phyloP scores from a whole-genome alignment of 2,329 filamentous ascomycete genomes.

The Fusarium annulatum region DNA sequence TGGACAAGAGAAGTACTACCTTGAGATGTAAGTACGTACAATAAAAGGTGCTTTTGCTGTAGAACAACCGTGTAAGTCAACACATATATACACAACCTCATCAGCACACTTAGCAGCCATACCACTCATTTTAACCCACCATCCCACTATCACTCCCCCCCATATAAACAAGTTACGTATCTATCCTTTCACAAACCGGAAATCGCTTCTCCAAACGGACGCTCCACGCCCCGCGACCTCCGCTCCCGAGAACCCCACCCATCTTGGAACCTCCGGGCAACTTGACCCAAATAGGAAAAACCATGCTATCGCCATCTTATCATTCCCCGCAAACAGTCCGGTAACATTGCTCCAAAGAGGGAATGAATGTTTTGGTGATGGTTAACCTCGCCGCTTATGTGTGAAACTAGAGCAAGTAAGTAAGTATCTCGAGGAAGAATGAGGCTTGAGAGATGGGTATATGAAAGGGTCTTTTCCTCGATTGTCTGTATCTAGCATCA shows the following conservation, averaged over 20 bases:
- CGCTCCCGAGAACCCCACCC: conserved; percentile 11
- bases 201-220: conserved; percentile 29
- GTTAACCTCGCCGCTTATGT: background rate
- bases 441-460: conserved; percentile 11
- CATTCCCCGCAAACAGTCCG: conserved; percentile 11
- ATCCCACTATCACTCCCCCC: background rate
- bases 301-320: conserved; percentile 27
- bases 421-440: background rate
- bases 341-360: conserved; percentile 35
- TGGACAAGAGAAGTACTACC: background rate
- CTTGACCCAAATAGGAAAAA: conserved; percentile 37
- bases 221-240: conserved; percentile 1
- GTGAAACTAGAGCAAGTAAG: background rate
- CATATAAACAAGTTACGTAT: background rate
- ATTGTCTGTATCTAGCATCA: background rate
- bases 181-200: conserved; percentile 14
- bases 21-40: background rate
- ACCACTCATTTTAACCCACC: conserved; percentile 11
- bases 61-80: conserved; percentile 12
- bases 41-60: background rate
- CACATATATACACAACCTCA: conserved; percentile 13
- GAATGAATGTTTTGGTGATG: background rate
- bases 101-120: background rate
- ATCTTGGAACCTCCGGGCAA: conserved; percentile 10
- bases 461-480: conserved; percentile 21